These are phyloP conservation scores for Paraleonurus japonicus DNA, from an alignment of 257 asterid species.

Conservation along the genomic window DNA sequence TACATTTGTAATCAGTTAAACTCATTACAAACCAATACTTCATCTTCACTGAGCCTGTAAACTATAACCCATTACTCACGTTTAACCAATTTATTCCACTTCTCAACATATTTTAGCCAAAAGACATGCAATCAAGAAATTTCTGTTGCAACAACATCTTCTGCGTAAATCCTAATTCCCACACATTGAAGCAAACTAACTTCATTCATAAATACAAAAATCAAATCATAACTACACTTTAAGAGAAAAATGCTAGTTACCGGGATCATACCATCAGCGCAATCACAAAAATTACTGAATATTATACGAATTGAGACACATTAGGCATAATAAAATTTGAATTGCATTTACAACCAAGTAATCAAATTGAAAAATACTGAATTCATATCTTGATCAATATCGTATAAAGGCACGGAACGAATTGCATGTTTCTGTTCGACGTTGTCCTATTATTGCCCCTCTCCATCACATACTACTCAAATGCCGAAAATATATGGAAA, in stretches of 20 bases:
- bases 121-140: not conserved
- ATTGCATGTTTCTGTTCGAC: no score
- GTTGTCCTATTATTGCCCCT: no score
- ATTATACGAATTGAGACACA: no score
- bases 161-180: not conserved
- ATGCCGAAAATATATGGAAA: no score
- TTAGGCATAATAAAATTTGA: no score
- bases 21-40: not conserved
- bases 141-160: not conserved
- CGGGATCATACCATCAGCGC: constrained; percentile 91
- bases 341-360: no score
- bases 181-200: not conserved
- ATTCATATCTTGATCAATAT: no score
- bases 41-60: no score
- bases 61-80: not conserved
- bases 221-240: not conserved
- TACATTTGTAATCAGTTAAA: not conserved
- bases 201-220: not conserved
- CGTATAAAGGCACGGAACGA: no score
- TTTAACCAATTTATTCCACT: not conserved
- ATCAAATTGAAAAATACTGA: no score
- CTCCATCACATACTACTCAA: no score
- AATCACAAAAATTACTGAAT: constrained; percentile 62
- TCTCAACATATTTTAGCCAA: not conserved
- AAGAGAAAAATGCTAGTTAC: constrained; percentile 26